Evolutionary conservation across 73 alveolate genomes (phyloP).

Genomic region (Blepharisma japonicum): DNA sequence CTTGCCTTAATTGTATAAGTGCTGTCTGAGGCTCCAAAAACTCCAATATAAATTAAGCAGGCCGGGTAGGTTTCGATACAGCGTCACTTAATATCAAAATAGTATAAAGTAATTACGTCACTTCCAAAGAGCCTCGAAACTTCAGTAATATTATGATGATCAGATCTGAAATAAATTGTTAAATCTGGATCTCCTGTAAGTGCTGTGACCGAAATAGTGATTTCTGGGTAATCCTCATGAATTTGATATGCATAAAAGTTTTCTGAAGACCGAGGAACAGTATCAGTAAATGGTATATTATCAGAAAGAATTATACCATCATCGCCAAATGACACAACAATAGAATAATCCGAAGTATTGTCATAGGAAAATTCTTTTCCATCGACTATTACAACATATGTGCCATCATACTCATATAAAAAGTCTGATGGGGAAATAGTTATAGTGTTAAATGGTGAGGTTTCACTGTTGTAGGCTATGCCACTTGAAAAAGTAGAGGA

Average conservation of each 20-base stretch:
- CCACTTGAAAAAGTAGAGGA: not conserved
- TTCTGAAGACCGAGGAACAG: not conserved
- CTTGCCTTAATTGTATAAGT: too few relatives aligned
- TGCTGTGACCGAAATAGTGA: constrained; percentile 30
- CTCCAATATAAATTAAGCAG: too few relatives aligned
- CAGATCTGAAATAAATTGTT: not conserved
- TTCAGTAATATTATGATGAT: not conserved
- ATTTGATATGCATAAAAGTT: constrained; percentile 1
- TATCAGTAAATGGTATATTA: constrained; percentile 25
- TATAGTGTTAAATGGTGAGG: not conserved
- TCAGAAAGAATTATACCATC: not conserved
- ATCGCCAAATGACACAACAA: not conserved
- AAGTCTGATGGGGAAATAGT: constrained; percentile 11
- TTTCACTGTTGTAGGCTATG: not conserved
- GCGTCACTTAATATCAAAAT: too few relatives aligned
- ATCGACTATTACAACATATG: not conserved
- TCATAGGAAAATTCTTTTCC: not conserved
- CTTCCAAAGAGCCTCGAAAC: too few relatives aligned
- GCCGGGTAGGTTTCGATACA: too few relatives aligned
- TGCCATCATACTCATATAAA: not conserved
- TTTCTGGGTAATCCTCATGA: constrained; percentile 13
- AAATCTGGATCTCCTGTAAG: constrained; percentile 33
- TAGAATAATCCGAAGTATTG: not conserved
- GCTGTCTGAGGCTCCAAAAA: too few relatives aligned
- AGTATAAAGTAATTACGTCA: too few relatives aligned